These are phyloP conservation scores for Hansenula sp. DNA, from an alignment of 1,139 yeast species.

Conservation along the genomic window DNA sequence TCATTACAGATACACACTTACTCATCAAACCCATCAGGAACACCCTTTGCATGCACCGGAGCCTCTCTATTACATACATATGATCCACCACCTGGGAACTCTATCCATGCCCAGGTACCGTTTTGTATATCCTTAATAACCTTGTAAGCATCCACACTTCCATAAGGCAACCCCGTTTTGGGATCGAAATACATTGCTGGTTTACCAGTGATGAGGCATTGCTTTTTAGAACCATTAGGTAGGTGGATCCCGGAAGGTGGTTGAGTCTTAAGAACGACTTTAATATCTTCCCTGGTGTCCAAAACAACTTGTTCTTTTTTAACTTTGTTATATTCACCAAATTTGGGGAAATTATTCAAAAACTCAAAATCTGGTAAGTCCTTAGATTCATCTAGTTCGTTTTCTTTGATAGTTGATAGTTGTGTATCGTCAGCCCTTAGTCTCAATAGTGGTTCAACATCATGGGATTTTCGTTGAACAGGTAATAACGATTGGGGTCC, in stretches of 20 bases:
- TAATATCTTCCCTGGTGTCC: constrained; percentile 41
- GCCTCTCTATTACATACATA: constrained; percentile 57
- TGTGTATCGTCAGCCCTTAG: constrained; percentile 31
- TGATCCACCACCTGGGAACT: constrained; percentile 60
- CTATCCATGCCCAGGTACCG: constrained; percentile 70
- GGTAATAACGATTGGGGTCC: constrained; percentile 58
- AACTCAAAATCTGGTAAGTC: constrained; percentile 39
- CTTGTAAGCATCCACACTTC: constrained; percentile 75
- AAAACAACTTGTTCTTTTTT: constrained; percentile 34
- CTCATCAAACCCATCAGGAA: constrained; percentile 70
- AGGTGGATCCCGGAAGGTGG: constrained; percentile 74
- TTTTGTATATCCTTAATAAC: constrained; percentile 64
- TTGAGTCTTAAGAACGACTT: constrained; percentile 51
- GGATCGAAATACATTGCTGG: constrained; percentile 89
- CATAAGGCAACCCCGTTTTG: constrained; percentile 78
- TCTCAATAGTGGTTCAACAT: constrained; percentile 50
- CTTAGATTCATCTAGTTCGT: constrained; percentile 3
- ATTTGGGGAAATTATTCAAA: constrained; percentile 54
- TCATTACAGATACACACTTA: not conserved
- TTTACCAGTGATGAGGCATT: constrained; percentile 74
- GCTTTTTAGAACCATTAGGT: constrained; percentile 61
- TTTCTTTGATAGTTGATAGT: constrained; percentile 7
- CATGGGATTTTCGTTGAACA: constrained; percentile 48
- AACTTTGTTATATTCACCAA: constrained; percentile 57
- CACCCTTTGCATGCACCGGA: constrained; percentile 74